Evolutionary conservation across 495 filamentous ascomycete genomes (phyloP), one percentile per base, ranked within the genome.

Genomic region (Penicillium tannophilum): DNA sequence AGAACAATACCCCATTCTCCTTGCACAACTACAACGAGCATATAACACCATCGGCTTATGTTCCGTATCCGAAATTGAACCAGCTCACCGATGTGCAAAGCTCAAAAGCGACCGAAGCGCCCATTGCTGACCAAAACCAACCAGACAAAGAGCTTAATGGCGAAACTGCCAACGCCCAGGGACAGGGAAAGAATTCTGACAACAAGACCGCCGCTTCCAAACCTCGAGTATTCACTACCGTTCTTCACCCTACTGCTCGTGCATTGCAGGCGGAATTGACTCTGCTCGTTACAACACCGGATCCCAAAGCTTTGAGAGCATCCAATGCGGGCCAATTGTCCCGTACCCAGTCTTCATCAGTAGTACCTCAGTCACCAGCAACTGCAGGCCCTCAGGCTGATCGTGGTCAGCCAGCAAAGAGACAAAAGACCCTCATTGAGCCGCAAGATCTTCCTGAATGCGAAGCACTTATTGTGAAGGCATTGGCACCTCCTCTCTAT

Each of bases 1-100:
- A 85, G 45, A 86, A 76, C 54, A 88, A 88, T 35, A 79, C 81
- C 0, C 88, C 88, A 6, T 93, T 90, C 59, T 96, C 91, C 4
- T 86, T 99, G 33, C 92, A 99, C 68, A 96, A 96, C 67, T 88
- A 91, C 68, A 96, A 89, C 61, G 82, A 86, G 52, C 89, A 90
- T 68, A 77, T 98, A 12, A 97, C 92, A 1, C 94, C 92, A 0
- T 97, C 93, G 1, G 81, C 93, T 3, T 91, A 87, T 68, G 90
- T 87, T 12, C 90, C 92, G 0, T 96, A 86, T 64, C 89, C 90
- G 2, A 86, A 84, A 51, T 83, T 87, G 41, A 86, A 80, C 58
- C 74, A 78, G 48, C 63, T 76, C 47, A 71, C 67, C 14, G 78
- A 77, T 26, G 61, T 76, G 42, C 60, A 70, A 45, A 69, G 66